A percentile compares a stretch with the other conserved stretches of the same genome.
Evolutionary conservation across 176 grass and related monocot species (phyloP).

Genomic region (Tillandsia leiboldiana): DNA sequence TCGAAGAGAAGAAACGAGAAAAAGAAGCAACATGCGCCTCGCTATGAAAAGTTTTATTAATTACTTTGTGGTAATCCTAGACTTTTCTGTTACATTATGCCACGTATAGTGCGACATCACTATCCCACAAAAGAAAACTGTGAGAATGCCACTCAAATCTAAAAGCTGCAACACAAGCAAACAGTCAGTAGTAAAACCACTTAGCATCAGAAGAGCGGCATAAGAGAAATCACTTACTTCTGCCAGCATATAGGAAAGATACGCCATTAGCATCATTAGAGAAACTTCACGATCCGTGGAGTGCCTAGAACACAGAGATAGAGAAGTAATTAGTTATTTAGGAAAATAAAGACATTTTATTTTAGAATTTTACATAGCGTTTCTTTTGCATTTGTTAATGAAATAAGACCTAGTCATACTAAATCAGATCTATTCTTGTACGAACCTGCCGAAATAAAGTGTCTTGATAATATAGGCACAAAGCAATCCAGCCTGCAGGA

Average conservation of each 20-base stretch:
- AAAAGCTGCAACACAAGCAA: conserved; percentile 58
- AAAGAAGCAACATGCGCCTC: background rate
- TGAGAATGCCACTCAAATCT: conserved; percentile 94
- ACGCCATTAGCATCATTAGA: conserved; percentile 96
- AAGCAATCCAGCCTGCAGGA: conserved; percentile 72
- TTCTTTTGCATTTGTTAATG: too few species aligned
- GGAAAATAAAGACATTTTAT: background rate
- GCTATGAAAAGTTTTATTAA: conserved; percentile 12
- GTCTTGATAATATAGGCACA: conserved; percentile 89
- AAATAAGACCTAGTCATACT: too few species aligned
- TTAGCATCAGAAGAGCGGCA: background rate
- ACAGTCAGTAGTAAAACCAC: conserved; percentile 11
- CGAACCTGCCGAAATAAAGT: conserved; percentile 80
- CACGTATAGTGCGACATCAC: conserved; percentile 99
- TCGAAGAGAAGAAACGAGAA: background rate
- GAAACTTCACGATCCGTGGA: conserved; percentile 97
- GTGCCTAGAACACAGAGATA: conserved; percentile 44
- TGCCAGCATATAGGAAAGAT: conserved; percentile 87
- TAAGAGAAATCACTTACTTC: conserved; percentile 42
- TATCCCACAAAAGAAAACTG: conserved; percentile 96
- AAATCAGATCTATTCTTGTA: conserved; percentile 4
- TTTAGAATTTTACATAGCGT: background rate
- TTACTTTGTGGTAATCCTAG: conserved; percentile 91
- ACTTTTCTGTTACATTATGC: conserved; percentile 98
- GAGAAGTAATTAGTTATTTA: conserved; percentile 15